Evolutionary conservation across 257 asterid genomes (phyloP).

Genomic region (Solanum clarkiae): DNA sequence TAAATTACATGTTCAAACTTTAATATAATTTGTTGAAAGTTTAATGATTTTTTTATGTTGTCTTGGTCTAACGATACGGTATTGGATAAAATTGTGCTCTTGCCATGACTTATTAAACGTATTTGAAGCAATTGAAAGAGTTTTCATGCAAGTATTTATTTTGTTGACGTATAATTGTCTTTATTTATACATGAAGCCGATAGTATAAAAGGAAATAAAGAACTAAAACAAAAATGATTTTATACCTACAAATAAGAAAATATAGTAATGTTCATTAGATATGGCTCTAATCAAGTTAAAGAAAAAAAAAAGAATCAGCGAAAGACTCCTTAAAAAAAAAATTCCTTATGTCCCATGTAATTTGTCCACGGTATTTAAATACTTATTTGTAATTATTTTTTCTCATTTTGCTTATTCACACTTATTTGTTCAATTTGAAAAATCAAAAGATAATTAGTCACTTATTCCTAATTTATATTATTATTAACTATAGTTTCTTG

Average conservation of each 20-base stretch:
- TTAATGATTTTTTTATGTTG: neutral
- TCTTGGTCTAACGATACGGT: neutral
- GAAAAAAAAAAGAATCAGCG: neutral
- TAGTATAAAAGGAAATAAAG: neutral
- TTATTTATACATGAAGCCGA: too few relatives aligned
- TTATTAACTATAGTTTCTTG: neutral
- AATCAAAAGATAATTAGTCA: neutral
- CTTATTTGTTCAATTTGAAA: neutral
- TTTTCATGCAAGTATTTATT: too few relatives aligned
- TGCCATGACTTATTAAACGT: neutral
- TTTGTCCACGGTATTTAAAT: too few relatives aligned
- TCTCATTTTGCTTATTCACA: too few relatives aligned
- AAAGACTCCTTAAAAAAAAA: too few relatives aligned
- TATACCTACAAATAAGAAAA: neutral
- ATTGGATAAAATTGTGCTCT: neutral
- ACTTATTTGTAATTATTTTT: too few relatives aligned
- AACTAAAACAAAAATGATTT: too few relatives aligned
- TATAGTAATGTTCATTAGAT: neutral
- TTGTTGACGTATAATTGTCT: too few relatives aligned
- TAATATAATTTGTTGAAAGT: neutral
- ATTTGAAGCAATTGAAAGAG: neutral
- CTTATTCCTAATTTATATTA: too few relatives aligned
- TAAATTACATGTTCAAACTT: neutral
- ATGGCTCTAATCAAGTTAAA: neutral
- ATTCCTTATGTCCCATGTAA: too few relatives aligned